Evolutionary conservation across 2,329 filamentous ascomycete genomes (phyloP).

Genomic region (Fusarium sp.): DNA sequence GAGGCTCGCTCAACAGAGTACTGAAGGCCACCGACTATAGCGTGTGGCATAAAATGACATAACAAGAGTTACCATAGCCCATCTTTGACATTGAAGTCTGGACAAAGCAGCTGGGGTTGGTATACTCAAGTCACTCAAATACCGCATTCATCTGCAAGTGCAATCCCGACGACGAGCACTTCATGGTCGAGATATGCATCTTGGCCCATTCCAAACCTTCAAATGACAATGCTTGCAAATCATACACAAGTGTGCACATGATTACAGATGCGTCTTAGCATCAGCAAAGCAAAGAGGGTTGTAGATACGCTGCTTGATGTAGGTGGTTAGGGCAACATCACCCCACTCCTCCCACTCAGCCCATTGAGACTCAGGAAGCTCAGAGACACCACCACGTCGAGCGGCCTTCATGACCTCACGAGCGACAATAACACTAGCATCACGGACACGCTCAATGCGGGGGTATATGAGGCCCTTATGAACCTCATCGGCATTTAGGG

Average conservation of each 20-base stretch:
- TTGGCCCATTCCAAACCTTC: not conserved
- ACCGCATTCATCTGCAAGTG: conserved; percentile 34
- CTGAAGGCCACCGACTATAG: conserved; percentile 34
- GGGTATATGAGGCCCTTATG: conserved; percentile 90
- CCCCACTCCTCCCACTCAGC: conserved; percentile 79
- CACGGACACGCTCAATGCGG: conserved; percentile 88
- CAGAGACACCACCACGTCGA: conserved; percentile 81
- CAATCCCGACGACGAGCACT: conserved; percentile 37
- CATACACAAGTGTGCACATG: conserved; percentile 36
- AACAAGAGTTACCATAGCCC: not conserved
- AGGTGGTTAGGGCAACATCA: conserved; percentile 69
- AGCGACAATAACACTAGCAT: conserved; percentile 87
- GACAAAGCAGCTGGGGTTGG: not conserved
- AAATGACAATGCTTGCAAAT: conserved; percentile 9
- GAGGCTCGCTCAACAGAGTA: conserved; percentile 40
- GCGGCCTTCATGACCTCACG: conserved; percentile 94
- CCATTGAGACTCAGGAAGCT: conserved; percentile 75
- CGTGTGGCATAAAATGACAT: conserved; percentile 29
- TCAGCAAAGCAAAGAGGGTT: conserved; percentile 63
- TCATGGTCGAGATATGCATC: conserved; percentile 31
- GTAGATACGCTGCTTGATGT: conserved; percentile 71
- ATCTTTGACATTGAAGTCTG: conserved; percentile 22
- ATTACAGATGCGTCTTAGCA: conserved; percentile 47
- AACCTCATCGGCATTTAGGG: conserved; percentile 84
- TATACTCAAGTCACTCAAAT: conserved; percentile 31